Evolutionary conservation across 768 basidiomycete species (phyloP).

Genomic region (Collybia mongolica): DNA sequence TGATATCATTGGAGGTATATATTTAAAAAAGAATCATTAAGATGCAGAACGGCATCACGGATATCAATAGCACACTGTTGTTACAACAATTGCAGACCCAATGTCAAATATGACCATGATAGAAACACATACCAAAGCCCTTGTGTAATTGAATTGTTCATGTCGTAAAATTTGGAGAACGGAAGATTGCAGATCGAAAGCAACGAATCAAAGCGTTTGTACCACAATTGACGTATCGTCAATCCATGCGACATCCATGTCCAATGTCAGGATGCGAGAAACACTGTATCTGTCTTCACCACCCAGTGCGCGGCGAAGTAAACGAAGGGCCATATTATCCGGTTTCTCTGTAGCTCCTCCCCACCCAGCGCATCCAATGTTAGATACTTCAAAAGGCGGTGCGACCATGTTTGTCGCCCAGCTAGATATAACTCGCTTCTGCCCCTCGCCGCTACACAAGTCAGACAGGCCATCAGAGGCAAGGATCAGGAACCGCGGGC

Average conservation of each 20-base stretch:
- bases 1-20: too few relatives aligned
- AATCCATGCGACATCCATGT: conserved; percentile 65
- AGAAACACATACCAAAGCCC: too few relatives aligned
- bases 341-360: conserved; percentile 3
- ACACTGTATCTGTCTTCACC: conserved; percentile 53
- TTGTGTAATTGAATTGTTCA: not conserved
- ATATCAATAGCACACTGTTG: conserved; percentile 7
- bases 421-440: conserved; percentile 42
- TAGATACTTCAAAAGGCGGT: conserved; percentile 19
- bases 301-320: conserved; percentile 57
- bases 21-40: not conserved
- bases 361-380: not conserved
- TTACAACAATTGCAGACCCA: conserved; percentile 7
- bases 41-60: conserved; percentile 3
- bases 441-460: conserved; percentile 48
- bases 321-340: conserved; percentile 54
- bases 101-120: not conserved
- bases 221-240: conserved; percentile 70
- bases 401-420: conserved; percentile 50
- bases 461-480: conserved; percentile 70
- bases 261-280: conserved; percentile 59
- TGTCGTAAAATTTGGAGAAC: not conserved
- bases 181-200: conserved; percentile 1
- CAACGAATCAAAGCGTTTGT: conserved; percentile 44
- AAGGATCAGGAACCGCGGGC: conserved; percentile 56